Percentiles rank a stretch among this genome's conserved stretches.
Conservation (phyloP, 805 yeast species). For the Metschnikowia proteae region DNA sequence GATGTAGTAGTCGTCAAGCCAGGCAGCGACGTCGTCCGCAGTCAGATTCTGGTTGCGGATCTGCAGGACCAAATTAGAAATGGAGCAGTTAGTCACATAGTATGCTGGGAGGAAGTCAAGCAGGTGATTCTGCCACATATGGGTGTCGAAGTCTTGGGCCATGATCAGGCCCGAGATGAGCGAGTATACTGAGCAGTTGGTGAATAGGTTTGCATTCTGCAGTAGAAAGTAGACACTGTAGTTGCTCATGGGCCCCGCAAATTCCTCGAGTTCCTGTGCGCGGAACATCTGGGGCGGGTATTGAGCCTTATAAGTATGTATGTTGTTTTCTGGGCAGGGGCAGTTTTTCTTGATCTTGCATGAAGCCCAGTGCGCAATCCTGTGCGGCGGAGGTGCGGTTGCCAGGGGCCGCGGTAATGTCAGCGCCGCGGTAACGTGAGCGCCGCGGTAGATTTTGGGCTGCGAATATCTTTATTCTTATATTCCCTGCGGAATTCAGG, state of each 20-base stretch:
- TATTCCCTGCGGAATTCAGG: too few species aligned
- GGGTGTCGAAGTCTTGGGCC: slow-evolving; percentile 20
- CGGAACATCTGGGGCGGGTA: neutral
- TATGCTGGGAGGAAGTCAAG: slow-evolving; percentile 36
- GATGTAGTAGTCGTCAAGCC: slow-evolving; percentile 11
- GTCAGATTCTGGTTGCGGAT: slow-evolving; percentile 18
- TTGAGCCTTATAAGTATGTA: neutral
- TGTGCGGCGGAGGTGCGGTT: neutral
- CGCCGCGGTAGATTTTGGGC: too few species aligned
- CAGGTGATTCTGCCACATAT: slow-evolving; percentile 13
- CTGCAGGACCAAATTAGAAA: slow-evolving; percentile 29
- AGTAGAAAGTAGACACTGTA: slow-evolving; percentile 17
- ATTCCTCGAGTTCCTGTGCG: neutral
- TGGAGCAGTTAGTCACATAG: slow-evolving; percentile 47
- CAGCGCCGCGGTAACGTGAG: too few species aligned
- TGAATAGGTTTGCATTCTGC: slow-evolving; percentile 28
- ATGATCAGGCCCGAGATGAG: slow-evolving; percentile 31
- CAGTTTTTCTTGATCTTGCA: slow-evolving; percentile 9
- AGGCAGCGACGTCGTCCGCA: slow-evolving; percentile 10
- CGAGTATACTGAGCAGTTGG: slow-evolving; percentile 38
- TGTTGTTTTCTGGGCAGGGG: neutral
- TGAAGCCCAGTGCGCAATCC: neutral
- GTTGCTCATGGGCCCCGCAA: slow-evolving; percentile 15
- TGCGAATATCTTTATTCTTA: too few species aligned
- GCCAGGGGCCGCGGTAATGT: neutral